Percentiles rank a stretch among this genome's conserved stretches.
Conservation (phyloP, 2,329 filamentous ascomycete genomes). For the Venturia asperata region DNA sequence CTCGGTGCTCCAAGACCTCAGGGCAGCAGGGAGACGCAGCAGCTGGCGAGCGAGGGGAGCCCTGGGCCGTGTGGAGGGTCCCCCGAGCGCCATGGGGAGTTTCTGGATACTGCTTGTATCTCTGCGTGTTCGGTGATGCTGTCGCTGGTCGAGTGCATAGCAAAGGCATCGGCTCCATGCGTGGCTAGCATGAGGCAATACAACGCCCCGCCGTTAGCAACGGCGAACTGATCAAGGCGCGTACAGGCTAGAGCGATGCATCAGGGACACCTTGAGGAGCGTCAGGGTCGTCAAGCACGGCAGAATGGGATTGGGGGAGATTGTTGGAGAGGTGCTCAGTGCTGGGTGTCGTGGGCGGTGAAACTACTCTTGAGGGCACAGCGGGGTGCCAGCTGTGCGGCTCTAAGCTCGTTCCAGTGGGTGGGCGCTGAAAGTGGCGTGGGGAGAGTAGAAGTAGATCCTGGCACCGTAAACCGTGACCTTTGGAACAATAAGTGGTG, state of each 20-base stretch:
- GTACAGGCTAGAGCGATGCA: background rate
- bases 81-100: conserved; percentile 10
- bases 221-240: background rate
- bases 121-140: background rate
- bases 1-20: conserved; percentile 10
- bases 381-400: no score
- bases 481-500: background rate
- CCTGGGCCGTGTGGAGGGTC: background rate
- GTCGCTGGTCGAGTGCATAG: background rate
- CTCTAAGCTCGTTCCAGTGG: no score
- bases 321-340: no score
- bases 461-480: no score
- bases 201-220: background rate
- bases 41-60: background rate
- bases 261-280: no score
- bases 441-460: background rate
- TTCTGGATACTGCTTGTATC: background rate
- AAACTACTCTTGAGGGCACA: no score
- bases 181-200: background rate
- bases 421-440: background rate
- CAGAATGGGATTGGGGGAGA: no score
- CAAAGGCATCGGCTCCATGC: background rate
- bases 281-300: background rate
- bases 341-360: no score
- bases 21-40: conserved; percentile 7